These are phyloP conservation scores for Corynespora cassiicola DNA, from an alignment of 2,329 filamentous ascomycete genomes.

Conservation along the genomic window DNA sequence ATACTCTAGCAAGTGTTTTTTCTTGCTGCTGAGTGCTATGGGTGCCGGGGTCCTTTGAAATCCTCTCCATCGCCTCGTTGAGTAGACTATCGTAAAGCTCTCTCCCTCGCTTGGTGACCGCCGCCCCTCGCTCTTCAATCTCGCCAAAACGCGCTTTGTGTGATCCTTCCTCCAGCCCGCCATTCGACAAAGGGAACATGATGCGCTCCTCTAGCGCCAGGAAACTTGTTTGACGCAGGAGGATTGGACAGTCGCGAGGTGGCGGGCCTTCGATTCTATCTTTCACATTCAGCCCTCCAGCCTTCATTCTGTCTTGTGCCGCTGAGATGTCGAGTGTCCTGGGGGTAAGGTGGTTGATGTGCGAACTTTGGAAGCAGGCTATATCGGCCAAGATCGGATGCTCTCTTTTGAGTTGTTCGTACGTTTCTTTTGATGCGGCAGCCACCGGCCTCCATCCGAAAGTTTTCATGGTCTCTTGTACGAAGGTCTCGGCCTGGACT, in stretches of 20 bases:
- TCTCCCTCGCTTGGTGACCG: conserved; percentile 55
- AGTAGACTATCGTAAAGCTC: conserved; percentile 55
- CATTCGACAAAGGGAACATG: conserved; percentile 41
- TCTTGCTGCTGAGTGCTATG: background rate
- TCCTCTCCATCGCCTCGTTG: too few species aligned
- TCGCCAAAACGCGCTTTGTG: conserved; percentile 62
- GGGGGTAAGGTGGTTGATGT: conserved; percentile 63
- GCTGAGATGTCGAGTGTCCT: conserved; percentile 57
- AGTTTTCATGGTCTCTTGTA: conserved; percentile 53
- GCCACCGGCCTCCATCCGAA: conserved; percentile 58
- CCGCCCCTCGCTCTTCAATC: conserved; percentile 60
- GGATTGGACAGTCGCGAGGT: conserved; percentile 47
- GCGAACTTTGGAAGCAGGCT: conserved; percentile 50
- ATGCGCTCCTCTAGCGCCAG: conserved; percentile 58
- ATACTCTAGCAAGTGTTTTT: background rate
- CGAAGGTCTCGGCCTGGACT: conserved; percentile 45
- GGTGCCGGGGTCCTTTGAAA: conserved; percentile 34
- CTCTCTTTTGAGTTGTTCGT: conserved; percentile 49
- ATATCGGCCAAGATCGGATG: conserved; percentile 60
- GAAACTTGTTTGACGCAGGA: conserved; percentile 63
- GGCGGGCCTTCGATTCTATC: conserved; percentile 61
- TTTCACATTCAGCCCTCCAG: conserved; percentile 53
- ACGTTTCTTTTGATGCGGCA: conserved; percentile 50
- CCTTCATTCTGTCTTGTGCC: conserved; percentile 53
- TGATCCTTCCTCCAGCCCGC: conserved; percentile 36